Percentiles rank a stretch among this genome's conserved stretches.
These are phyloP conservation scores for Vicia villosa DNA, from an alignment of 306 rosid species.

Conservation along the genomic window DNA sequence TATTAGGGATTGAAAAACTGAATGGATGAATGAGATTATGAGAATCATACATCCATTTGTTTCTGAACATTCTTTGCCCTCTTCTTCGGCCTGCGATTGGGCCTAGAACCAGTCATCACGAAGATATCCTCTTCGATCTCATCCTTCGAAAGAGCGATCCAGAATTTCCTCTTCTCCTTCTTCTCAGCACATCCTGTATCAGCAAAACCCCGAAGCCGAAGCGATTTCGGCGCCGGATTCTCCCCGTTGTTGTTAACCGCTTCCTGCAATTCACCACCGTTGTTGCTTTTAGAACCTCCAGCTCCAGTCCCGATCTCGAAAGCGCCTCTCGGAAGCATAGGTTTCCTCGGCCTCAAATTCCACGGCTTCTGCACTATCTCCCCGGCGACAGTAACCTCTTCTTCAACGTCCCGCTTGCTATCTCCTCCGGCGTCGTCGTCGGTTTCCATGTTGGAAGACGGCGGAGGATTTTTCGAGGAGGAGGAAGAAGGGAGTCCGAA, in stretches of 20 bases:
- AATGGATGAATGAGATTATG: background rate
- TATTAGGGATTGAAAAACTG: background rate
- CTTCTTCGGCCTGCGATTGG: conserved; percentile 81
- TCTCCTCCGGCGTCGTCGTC: conserved; percentile 49
- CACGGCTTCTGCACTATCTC: conserved; percentile 57
- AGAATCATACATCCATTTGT: conserved; percentile 69
- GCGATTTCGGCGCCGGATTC: conserved; percentile 65
- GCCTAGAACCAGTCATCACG: conserved; percentile 89
- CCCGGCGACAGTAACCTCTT: conserved; percentile 38
- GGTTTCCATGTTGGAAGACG: conserved; percentile 39
- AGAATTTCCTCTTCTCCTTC: conserved; percentile 86
- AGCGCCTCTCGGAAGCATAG: conserved; percentile 41
- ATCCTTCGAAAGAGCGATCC: conserved; percentile 91
- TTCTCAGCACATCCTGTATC: conserved; percentile 58
- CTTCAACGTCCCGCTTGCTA: conserved; percentile 40
- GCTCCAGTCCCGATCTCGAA: conserved; percentile 43
- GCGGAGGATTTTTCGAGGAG: conserved; percentile 9
- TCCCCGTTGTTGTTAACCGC: conserved; percentile 46
- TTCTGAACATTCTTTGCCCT: conserved; percentile 89
- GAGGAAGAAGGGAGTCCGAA: conserved; percentile 48
- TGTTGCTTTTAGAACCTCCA: conserved; percentile 40
- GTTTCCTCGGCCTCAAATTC: conserved; percentile 82
- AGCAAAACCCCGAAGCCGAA: conserved; percentile 67
- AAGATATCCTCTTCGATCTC: conserved; percentile 96
- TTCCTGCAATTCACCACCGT: conserved; percentile 51